Conservation (phyloP, 2,329 filamentous ascomycete genomes). For the Arthrinium phaeospermum region DNA sequence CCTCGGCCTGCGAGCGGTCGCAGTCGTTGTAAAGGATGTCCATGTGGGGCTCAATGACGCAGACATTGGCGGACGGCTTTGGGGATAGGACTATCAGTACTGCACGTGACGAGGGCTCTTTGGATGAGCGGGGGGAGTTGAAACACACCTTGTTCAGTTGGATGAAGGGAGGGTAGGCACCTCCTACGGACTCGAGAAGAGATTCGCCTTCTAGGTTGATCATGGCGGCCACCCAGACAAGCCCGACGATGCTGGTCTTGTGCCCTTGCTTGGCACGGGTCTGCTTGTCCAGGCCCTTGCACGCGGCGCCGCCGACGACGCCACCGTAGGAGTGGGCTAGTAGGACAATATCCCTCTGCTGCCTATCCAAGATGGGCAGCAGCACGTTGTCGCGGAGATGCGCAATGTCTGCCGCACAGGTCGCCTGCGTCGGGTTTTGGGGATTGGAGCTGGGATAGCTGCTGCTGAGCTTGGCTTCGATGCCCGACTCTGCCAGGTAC, state of each 20-base stretch:
- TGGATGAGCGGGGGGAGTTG: no score
- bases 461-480: conserved; percentile 29
- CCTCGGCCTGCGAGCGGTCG: conserved; percentile 24
- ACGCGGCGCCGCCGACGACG: conserved; percentile 32
- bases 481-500: conserved; percentile 26
- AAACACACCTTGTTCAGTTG: conserved; percentile 25
- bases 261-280: conserved; percentile 25
- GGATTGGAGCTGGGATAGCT: conserved; percentile 33
- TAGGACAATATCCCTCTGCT: conserved; percentile 30
- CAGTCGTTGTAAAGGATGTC: conserved; percentile 32
- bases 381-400: conserved; percentile 27
- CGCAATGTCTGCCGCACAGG: conserved; percentile 24
- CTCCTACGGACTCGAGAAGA: conserved; percentile 25
- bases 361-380: conserved; percentile 29
- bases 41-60: conserved; percentile 32
- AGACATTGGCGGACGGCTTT: conserved; percentile 26
- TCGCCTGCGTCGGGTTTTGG: conserved; percentile 25
- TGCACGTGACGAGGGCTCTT: background rate
- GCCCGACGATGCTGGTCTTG: conserved; percentile 25
- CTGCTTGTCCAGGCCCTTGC: conserved; percentile 32
- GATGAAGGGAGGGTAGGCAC: conserved; percentile 31
- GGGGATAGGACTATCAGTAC: background rate
- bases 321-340: conserved; percentile 35
- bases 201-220: conserved; percentile 30
- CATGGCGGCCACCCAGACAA: conserved; percentile 30